Evolutionary conservation across 108 stramenopile species (phyloP).

Genomic region (Pseudonitzschia delicatissima): DNA sequence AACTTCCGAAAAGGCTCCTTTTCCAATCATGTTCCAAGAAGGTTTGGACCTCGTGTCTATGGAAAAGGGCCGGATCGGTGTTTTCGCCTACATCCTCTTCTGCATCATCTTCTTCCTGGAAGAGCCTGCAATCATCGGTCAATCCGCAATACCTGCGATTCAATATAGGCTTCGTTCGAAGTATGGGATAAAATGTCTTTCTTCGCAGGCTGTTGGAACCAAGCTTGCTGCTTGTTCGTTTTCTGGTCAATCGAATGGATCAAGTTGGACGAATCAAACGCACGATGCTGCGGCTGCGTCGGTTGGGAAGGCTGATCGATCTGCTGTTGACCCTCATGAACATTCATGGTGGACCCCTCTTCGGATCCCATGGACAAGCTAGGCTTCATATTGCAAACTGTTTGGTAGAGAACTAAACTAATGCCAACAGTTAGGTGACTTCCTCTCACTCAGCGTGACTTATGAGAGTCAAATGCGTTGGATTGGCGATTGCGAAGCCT

Average conservation of each 20-base stretch:
- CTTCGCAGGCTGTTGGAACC: background rate
- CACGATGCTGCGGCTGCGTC: background rate
- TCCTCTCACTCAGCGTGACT: no score
- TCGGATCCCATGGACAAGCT: background rate
- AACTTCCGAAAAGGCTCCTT: conserved; percentile 64
- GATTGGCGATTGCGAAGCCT: no score
- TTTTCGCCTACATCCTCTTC: background rate
- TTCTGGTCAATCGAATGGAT: conserved; percentile 8
- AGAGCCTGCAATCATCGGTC: conserved; percentile 13
- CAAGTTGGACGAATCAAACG: background rate
- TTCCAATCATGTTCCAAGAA: conserved; percentile 37
- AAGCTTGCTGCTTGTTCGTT: conserved; percentile 8
- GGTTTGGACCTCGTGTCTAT: conserved; percentile 38
- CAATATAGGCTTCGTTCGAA: conserved; percentile 7
- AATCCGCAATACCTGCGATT: conserved; percentile 10
- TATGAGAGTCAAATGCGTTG: no score
- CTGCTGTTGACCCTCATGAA: background rate
- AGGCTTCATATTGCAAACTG: no score
- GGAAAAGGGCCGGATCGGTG: conserved; percentile 15
- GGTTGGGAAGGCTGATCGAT: background rate
- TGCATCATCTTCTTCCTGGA: background rate
- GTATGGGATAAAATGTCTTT: background rate
- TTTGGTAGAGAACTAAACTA: no score
- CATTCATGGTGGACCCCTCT: background rate
- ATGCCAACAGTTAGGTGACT: no score